These are phyloP conservation scores for Heteromeles arbutifolia DNA, from an alignment of 306 rosid species.

Conservation along the genomic window DNA sequence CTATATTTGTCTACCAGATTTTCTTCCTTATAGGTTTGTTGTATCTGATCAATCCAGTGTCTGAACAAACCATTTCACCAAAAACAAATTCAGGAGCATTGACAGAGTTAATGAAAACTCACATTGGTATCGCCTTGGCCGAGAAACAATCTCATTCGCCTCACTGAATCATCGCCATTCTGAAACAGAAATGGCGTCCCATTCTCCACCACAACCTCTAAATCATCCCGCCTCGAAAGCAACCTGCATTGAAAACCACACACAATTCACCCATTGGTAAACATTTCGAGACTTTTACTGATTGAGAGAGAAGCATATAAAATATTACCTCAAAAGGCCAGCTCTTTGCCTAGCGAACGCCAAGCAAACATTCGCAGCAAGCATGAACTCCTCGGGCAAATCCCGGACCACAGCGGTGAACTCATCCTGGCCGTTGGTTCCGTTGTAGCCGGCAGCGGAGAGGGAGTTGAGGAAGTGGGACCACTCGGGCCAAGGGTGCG, in stretches of 20 bases:
- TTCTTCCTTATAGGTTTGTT: neutral
- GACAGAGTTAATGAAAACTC: conserved; percentile 16
- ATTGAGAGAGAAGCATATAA: neutral
- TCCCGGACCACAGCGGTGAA: conserved; percentile 8
- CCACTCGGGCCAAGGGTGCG: conserved; percentile 59
- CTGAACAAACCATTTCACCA: neutral
- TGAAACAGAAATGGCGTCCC: conserved; percentile 59
- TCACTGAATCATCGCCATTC: conserved; percentile 33
- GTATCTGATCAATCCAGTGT: neutral
- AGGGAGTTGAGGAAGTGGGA: conserved; percentile 41
- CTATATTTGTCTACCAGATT: neutral
- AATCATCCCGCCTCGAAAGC: conserved; percentile 69
- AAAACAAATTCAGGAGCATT: neutral
- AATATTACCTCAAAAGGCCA: conserved; percentile 41
- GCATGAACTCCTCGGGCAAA: conserved; percentile 25
- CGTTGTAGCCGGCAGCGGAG: conserved; percentile 36
- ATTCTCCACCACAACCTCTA: conserved; percentile 47
- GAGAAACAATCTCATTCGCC: conserved; percentile 50
- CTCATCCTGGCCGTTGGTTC: conserved; percentile 17
- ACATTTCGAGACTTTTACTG: neutral
- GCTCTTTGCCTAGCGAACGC: conserved; percentile 58
- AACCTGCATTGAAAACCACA: conserved; percentile 29
- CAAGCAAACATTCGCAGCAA: conserved; percentile 48
- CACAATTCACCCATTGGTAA: neutral
- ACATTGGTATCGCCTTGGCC: conserved; percentile 36